Evolutionary conservation across 768 basidiomycete species (phyloP).

Genomic region (Serendipita sp.): DNA sequence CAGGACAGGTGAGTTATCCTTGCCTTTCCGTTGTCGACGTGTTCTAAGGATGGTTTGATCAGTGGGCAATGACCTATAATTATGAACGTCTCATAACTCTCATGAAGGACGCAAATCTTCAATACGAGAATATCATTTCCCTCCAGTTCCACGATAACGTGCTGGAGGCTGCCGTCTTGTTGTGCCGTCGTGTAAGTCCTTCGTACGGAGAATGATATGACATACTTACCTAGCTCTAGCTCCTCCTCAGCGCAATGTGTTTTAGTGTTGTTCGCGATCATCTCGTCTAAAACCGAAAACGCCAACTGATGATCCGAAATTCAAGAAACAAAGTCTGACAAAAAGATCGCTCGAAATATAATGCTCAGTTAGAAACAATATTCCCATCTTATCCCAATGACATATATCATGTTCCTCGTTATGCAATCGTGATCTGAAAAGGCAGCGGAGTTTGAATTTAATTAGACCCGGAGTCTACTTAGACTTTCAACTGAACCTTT

Average conservation of each 20-base stretch:
- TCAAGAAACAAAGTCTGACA: too few species aligned
- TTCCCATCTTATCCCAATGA: too few species aligned
- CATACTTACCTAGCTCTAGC: not conserved
- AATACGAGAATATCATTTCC: not conserved
- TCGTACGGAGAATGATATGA: not conserved
- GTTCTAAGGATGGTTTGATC: not conserved
- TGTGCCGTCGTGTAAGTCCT: not conserved
- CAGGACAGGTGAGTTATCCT: not conserved
- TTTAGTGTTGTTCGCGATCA: conserved; percentile 4
- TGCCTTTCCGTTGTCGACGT: not conserved
- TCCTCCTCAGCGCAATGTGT: not conserved
- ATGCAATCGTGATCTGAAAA: too few species aligned
- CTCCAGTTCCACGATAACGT: not conserved
- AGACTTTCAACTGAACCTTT: too few species aligned
- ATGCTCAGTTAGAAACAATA: not conserved
- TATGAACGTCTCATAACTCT: conserved; percentile 1
- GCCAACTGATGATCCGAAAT: not conserved
- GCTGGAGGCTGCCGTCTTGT: not conserved
- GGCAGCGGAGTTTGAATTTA: too few species aligned
- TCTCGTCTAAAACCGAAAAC: not conserved
- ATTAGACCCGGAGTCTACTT: too few species aligned
- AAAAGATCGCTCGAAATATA: too few species aligned
- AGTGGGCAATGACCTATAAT: not conserved
- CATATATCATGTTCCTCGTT: too few species aligned
- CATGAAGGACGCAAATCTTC: conserved; percentile 3